These are phyloP conservation scores for Metschnikowia santaceciliae DNA, from an alignment of 805 yeast genomes.

Conservation along the genomic window DNA sequence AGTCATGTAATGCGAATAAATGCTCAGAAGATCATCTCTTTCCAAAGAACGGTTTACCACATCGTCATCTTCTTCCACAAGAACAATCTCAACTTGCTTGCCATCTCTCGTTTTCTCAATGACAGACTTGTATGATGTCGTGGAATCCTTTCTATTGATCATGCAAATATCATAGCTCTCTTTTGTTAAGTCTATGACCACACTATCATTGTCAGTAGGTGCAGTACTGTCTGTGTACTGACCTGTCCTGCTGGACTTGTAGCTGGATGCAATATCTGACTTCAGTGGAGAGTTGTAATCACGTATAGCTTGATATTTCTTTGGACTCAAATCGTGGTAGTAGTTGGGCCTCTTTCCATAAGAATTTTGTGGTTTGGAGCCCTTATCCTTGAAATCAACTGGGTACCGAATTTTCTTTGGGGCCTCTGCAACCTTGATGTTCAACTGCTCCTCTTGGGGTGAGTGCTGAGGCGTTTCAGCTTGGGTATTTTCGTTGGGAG, in stretches of 20 bases:
- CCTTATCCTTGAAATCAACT: constrained; percentile 33
- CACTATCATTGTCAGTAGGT: constrained; percentile 34
- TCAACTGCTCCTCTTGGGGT: constrained; percentile 1
- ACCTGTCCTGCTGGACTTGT: constrained; percentile 28
- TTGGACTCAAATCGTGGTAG: background rate
- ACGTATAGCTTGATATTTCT: background rate
- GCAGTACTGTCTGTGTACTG: constrained; percentile 26
- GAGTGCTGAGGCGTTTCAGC: background rate
- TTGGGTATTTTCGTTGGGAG: background rate
- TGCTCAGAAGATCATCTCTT: constrained; percentile 34
- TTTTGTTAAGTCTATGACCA: constrained; percentile 39
- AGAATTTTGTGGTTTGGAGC: background rate
- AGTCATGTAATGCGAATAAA: constrained; percentile 37
- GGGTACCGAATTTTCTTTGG: constrained; percentile 35
- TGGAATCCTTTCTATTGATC: constrained; percentile 33
- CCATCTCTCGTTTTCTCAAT: constrained; percentile 38
- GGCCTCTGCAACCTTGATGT: constrained; percentile 36
- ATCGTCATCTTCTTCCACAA: constrained; percentile 38
- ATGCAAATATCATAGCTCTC: constrained; percentile 37
- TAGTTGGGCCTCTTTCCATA: background rate
- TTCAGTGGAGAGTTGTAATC: constrained; percentile 1
- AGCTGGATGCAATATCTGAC: constrained; percentile 23
- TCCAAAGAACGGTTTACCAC: constrained; percentile 18
- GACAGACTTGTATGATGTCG: constrained; percentile 35
- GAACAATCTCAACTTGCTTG: constrained; percentile 38